Evolutionary conservation across 192 early-diverging fungal genomes (phyloP).

Genomic region (Mortierella antarctica): DNA sequence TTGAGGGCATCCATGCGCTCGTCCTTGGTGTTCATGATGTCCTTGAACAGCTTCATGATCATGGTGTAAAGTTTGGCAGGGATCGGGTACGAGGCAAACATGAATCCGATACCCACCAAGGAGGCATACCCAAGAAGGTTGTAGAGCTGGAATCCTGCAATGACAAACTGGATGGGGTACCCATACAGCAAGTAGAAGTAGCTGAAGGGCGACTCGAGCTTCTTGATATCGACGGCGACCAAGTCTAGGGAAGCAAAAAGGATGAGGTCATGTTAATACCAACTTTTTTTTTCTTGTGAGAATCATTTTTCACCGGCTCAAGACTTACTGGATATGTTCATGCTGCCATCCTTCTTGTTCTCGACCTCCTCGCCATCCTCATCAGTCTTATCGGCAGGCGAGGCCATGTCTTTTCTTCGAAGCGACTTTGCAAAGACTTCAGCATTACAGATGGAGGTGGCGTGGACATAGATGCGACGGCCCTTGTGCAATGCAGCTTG

Average conservation of each 20-base stretch:
- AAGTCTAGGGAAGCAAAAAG: slow-evolving; percentile 10
- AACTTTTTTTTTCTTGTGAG: background rate
- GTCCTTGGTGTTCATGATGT: slow-evolving; percentile 72
- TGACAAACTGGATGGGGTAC: slow-evolving; percentile 71
- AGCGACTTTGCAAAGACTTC: slow-evolving; percentile 52
- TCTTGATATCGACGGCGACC: slow-evolving; percentile 39
- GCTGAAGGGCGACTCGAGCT: slow-evolving; percentile 29
- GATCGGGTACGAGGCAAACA: slow-evolving; percentile 72
- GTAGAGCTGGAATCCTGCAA: slow-evolving; percentile 78
- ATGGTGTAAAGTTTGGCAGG: slow-evolving; percentile 58
- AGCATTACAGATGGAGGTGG: slow-evolving; percentile 54
- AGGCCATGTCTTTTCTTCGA: slow-evolving; percentile 58
- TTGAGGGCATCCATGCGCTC: slow-evolving; percentile 85
- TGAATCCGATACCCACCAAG: slow-evolving; percentile 76
- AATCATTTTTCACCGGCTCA: background rate
- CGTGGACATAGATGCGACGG: slow-evolving; percentile 67
- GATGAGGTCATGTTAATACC: background rate
- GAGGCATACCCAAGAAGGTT: slow-evolving; percentile 84
- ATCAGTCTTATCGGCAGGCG: slow-evolving; percentile 15
- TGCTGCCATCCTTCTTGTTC: slow-evolving; percentile 22
- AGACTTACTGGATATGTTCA: slow-evolving; percentile 45
- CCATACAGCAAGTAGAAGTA: slow-evolving; percentile 64
- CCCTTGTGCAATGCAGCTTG: slow-evolving; percentile 73
- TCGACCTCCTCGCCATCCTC: slow-evolving; percentile 55
- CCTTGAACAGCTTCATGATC: slow-evolving; percentile 60